Evolutionary conservation across 1,139 yeast species (phyloP).

Genomic region (Zygosaccharomyces sapae): DNA sequence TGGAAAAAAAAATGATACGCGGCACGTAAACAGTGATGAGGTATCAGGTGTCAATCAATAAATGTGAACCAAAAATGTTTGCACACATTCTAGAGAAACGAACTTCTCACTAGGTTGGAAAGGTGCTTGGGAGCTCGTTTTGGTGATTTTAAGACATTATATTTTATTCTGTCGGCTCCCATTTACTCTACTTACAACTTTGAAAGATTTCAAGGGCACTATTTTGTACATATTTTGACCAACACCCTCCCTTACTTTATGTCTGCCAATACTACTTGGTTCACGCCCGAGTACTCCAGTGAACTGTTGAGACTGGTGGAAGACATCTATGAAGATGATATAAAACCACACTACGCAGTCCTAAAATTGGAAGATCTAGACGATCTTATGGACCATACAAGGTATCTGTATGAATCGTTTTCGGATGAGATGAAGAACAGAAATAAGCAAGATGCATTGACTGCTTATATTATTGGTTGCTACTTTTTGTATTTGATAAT

Average conservation of each 20-base stretch:
- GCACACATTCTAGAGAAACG: too few relatives aligned
- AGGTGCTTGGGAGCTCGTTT: not conserved
- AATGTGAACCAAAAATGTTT: not conserved
- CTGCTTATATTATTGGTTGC: slow-evolving; percentile 37
- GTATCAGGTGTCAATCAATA: not conserved
- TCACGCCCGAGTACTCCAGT: slow-evolving; percentile 40
- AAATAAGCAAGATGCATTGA: slow-evolving; percentile 28
- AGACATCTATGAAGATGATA: slow-evolving; percentile 33
- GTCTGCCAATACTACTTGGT: slow-evolving; percentile 12
- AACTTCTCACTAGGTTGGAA: not conserved
- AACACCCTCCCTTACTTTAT: not conserved
- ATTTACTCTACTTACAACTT: not conserved
- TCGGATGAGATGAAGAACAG: slow-evolving; percentile 17
- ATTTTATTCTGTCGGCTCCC: not conserved
- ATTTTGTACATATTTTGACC: not conserved
- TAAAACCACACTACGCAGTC: slow-evolving; percentile 29
- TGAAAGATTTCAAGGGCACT: not conserved
- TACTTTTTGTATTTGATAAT: slow-evolving; percentile 38
- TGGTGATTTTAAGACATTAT: not conserved
- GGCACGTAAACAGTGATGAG: slow-evolving; percentile 1
- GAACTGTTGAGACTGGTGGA: slow-evolving; percentile 33
- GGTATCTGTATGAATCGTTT: slow-evolving; percentile 33
- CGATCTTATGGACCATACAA: slow-evolving; percentile 35
- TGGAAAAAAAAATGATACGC: not conserved
- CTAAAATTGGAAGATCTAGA: slow-evolving; percentile 34